phyloP scores from a whole-genome alignment of 208 protist genomes.

The Crithidia acanthocephali region DNA sequence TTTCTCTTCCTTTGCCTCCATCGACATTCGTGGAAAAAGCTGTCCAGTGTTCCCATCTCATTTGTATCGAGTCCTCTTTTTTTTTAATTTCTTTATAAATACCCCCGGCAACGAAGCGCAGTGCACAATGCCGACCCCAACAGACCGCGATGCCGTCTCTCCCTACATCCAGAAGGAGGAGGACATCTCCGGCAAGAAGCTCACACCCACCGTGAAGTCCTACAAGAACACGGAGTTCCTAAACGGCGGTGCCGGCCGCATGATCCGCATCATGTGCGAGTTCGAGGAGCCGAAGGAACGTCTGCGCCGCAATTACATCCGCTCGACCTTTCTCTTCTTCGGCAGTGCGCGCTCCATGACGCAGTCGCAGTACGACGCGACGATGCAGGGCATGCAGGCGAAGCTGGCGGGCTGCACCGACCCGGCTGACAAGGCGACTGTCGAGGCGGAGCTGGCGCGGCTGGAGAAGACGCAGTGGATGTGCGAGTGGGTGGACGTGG shows the following conservation, averaged over 20 bases:
- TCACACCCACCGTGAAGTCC: constrained; percentile 86
- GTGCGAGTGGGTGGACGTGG: constrained; percentile 88
- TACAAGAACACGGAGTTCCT: constrained; percentile 91
- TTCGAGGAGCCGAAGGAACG: constrained; percentile 89
- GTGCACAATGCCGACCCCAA: constrained; percentile 23
- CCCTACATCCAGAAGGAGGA: constrained; percentile 80
- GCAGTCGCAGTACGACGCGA: constrained; percentile 65
- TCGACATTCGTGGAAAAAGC: too few species aligned
- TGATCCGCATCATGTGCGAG: constrained; percentile 93
- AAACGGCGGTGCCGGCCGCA: constrained; percentile 64
- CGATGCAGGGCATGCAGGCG: constrained; percentile 32
- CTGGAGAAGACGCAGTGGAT: constrained; percentile 90
- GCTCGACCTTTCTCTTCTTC: constrained; percentile 93
- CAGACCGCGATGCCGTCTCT: constrained; percentile 35
- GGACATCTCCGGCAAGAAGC: constrained; percentile 45
- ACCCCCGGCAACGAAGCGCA: too few species aligned
- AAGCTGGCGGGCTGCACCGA: constrained; percentile 26
- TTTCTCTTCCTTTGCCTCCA: too few species aligned
- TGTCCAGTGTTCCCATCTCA: too few species aligned
- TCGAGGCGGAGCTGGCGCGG: constrained; percentile 48
- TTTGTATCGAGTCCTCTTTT: too few species aligned
- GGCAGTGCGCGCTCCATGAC: constrained; percentile 91
- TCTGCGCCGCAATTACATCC: constrained; percentile 69
- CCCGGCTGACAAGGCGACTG: constrained; percentile 21
- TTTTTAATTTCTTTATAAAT: too few species aligned